Base-by-base conservation (phyloP, 2,329 filamentous ascomycete species). In the Colletotrichum sp. region DNA sequence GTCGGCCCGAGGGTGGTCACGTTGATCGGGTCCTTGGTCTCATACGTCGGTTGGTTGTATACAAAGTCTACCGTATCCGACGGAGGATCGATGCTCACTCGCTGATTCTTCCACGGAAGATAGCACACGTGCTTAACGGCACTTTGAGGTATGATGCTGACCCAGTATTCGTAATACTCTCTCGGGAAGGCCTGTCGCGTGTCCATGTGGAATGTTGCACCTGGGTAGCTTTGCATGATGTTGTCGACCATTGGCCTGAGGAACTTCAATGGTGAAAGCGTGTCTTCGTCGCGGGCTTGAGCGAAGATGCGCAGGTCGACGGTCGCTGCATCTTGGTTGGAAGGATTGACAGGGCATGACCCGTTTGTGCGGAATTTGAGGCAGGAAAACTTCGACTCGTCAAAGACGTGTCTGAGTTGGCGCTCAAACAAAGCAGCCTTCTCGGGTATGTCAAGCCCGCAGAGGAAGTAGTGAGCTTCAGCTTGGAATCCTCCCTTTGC, bases 251-350 rank as follows among this genome's bases (percentile, higher is more conserved):
- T 83, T 12, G 84, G 84, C 21, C 84, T 79, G 18, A 84, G 81
- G 77, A 88, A 88, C 34, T 82, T 85, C 5, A 78, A 67, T 0
- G 83, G 81, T 0, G 82, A 81, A 1, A 84, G 80, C 1, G 82
- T 83, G 18, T 85, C 83, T 32, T 83, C 80, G 18, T 75, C 81
- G 6, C 79, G 80, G 7, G 89, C 88, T 78, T 92, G 87, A 0
- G 85, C 85, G 78, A 89, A 85, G 64, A 88, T 82, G 28, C 87
- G 78, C 55, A 89, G 83, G 58, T 87, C 87, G 1, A 89, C 88
- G 1, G 88, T 90, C 1, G 88, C 88, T 1, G 84, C 84, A 30
- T 86, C 85, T 36, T 90, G 88, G n/a, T 83, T 86, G 4, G 78
- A 79, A 0, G 87, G 86, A 52, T 89, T 83, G 2, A 83, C 81